Evolutionary conservation across 2,329 filamentous ascomycete species (phyloP).

Genomic region (Coniochaeta prunicola): DNA sequence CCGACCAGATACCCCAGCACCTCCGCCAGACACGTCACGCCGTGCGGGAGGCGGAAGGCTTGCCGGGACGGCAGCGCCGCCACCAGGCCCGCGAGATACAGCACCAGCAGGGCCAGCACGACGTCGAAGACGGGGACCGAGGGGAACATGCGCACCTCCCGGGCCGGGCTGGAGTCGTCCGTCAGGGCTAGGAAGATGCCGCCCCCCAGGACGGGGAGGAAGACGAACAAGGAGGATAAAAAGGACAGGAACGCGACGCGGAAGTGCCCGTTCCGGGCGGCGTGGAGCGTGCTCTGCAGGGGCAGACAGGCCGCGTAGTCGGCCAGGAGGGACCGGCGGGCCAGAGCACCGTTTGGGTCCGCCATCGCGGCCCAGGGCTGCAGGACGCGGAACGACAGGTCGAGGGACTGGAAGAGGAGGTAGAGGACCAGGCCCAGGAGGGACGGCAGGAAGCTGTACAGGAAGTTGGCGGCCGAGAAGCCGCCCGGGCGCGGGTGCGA

Average conservation of each 20-base stretch:
- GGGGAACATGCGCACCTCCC: constrained; percentile 59
- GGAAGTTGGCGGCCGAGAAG: constrained; percentile 82
- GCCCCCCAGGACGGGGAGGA: constrained; percentile 60
- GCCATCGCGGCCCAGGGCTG: constrained; percentile 61
- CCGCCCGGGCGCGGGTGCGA: constrained; percentile 53
- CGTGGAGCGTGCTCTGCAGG: constrained; percentile 49
- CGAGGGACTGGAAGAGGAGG: constrained; percentile 59
- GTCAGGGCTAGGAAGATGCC: constrained; percentile 71
- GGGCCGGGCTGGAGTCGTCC: constrained; percentile 31
- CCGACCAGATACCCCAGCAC: constrained; percentile 71
- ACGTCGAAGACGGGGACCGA: constrained; percentile 67
- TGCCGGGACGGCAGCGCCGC: constrained; percentile 54
- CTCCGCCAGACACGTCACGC: constrained; percentile 65
- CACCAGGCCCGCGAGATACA: constrained; percentile 61
- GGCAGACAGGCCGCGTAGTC: constrained; percentile 65
- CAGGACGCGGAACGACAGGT: constrained; percentile 57
- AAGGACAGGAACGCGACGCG: constrained; percentile 56
- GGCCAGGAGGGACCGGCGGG: constrained; percentile 57
- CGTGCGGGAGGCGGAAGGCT: constrained; percentile 63
- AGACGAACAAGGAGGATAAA: constrained; percentile 49
- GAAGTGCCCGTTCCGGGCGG: constrained; percentile 55
- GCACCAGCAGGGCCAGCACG: constrained; percentile 61
- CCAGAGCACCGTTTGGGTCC: constrained; percentile 45
- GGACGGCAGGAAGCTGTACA: constrained; percentile 72
- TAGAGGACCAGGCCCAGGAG: constrained; percentile 60